Evolutionary conservation across 345 rosid genomes (phyloP).

Genomic region (Laguncularia racemosa): DNA sequence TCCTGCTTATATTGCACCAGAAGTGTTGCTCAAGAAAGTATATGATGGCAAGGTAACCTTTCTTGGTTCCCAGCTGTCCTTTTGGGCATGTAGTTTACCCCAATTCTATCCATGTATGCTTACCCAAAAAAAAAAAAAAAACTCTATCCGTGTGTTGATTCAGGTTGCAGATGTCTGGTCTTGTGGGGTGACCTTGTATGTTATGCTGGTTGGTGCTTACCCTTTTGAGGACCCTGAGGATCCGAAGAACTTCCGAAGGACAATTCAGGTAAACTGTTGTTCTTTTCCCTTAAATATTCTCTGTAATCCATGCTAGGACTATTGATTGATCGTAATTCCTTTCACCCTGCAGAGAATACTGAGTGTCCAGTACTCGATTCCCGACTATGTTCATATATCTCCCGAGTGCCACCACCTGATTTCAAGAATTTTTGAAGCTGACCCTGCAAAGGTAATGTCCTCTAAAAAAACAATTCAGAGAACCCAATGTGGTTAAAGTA

Average conservation of each 20-base stretch:
- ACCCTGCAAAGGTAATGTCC: slow-evolving; percentile 64
- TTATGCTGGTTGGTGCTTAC: slow-evolving; percentile 97
- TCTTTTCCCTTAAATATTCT: background rate
- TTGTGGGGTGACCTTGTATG: slow-evolving; percentile 93
- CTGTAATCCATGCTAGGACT: background rate
- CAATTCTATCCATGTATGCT: no score
- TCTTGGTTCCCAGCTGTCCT: background rate
- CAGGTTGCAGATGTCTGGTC: slow-evolving; percentile 99
- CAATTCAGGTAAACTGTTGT: slow-evolving; percentile 60
- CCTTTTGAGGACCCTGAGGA: slow-evolving; percentile 98
- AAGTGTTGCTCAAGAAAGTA: slow-evolving; percentile 92
- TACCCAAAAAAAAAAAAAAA: no score
- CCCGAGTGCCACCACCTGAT: slow-evolving; percentile 86
- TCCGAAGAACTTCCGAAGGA: slow-evolving; percentile 88
- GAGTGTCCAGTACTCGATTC: slow-evolving; percentile 93
- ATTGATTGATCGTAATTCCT: slow-evolving; percentile 3
- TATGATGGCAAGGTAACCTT: slow-evolving; percentile 90
- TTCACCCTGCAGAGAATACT: slow-evolving; percentile 66
- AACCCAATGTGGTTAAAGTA: background rate
- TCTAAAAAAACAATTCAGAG: background rate
- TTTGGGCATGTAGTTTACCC: no score
- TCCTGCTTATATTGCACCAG: slow-evolving; percentile 99
- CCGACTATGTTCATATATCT: slow-evolving; percentile 88
- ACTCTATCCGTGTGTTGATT: background rate
- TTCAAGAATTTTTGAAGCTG: slow-evolving; percentile 93